Evolutionary conservation across 1,284 basidiomycete genomes (phyloP), one percentile per base, ranked within the genome.

Genomic region (Cystobasidiaceae sp.): DNA sequence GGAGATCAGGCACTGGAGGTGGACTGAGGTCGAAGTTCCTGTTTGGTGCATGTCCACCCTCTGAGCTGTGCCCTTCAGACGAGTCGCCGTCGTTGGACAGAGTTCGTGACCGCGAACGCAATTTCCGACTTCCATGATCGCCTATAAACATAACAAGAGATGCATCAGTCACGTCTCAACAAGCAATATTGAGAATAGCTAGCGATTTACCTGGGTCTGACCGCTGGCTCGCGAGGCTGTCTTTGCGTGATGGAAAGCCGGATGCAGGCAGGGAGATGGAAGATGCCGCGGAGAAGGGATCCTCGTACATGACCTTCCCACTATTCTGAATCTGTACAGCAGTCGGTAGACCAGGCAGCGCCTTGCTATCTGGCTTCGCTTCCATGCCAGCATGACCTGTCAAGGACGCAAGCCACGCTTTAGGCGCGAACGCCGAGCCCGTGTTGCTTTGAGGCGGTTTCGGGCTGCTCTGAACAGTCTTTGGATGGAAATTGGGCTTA

Each of bases 281-380:
- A 17, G 54, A 56, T 5, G 54, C 41, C 11, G 32, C 32, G 9
- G 41, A 56, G 27, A 56, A 56, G 4, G 54, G 54, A 44, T 56
- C 54, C 9, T 33, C 32, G 37, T 27, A 44, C 15, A 44, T 44
- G 17, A 1, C 21, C 23, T 56, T 44, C 3, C 54, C 54, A 44
- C 39, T n/a, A 9, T n/a, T 32, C 2, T 19, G 21, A 17, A 23
- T 25, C 23, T 4, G 30, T 6, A 23, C n/a, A 39, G 9, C 17
- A 4, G 9, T 13, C 6, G 54, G 54, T 30, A 56, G 21, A 43
- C 45, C 39, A 6, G 54, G 54, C 19, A 56, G 21, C 5, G 39
- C 54, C 27, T 56, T 56, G 34, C 30, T 11, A 5, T 56, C 39
- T 17, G 19, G 15, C 37, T 11, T 15, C 1, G 27, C 2, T 46